Evolutionary conservation across 2,329 filamentous ascomycete genomes (phyloP).

Genomic region (Scolecobasidium constrictum): DNA sequence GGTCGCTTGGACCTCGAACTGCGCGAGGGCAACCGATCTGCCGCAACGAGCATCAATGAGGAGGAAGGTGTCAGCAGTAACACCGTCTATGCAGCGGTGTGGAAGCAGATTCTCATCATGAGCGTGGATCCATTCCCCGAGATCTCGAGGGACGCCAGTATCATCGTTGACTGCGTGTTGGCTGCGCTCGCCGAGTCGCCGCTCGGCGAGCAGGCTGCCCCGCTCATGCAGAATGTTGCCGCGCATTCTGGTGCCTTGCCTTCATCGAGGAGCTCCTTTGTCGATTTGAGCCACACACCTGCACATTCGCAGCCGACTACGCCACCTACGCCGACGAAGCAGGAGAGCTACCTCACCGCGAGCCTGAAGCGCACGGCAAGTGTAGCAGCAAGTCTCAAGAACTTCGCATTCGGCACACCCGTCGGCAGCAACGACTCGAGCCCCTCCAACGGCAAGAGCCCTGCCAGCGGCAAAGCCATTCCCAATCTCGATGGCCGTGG

Average conservation of each 20-base stretch:
- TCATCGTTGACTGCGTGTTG: constrained; percentile 81
- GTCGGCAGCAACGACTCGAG: constrained; percentile 19
- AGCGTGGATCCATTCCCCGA: constrained; percentile 93
- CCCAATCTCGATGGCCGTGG: neutral
- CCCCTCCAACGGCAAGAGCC: constrained; percentile 13
- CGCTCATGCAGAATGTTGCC: constrained; percentile 61
- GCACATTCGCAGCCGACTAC: constrained; percentile 33
- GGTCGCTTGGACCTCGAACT: neutral
- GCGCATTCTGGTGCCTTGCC: constrained; percentile 29
- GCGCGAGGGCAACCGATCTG: constrained; percentile 7
- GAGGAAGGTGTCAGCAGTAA: constrained; percentile 51
- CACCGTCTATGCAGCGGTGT: constrained; percentile 84
- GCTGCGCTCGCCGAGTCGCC: constrained; percentile 66
- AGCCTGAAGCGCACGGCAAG: constrained; percentile 53
- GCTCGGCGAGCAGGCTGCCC: constrained; percentile 58
- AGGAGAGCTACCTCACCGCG: constrained; percentile 50
- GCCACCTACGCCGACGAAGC: constrained; percentile 37
- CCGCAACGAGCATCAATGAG: constrained; percentile 9
- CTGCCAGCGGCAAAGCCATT: neutral
- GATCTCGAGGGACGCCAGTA: constrained; percentile 71
- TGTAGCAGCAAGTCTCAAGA: constrained; percentile 53
- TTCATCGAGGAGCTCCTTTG: constrained; percentile 4
- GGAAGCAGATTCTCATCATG: constrained; percentile 85
- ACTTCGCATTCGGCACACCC: constrained; percentile 42
- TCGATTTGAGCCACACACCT: constrained; percentile 14